Percentiles rank a stretch among this genome's conserved stretches.
Evolutionary conservation across 163 green algal species (phyloP).

Genomic region (Scenedesmus sp.): DNA sequence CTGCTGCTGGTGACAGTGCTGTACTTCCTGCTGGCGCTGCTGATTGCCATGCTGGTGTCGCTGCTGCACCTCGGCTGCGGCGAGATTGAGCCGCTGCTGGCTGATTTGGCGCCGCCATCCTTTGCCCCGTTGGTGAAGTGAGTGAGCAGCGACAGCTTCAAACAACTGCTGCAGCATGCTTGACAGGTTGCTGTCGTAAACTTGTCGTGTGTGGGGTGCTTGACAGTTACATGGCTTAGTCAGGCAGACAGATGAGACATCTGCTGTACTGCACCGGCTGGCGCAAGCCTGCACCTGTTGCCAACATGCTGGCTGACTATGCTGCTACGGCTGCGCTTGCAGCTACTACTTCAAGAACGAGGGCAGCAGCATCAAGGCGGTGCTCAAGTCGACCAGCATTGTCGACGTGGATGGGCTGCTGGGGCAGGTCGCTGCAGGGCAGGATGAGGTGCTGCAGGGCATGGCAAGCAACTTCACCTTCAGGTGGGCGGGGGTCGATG

Average conservation of each 20-base stretch:
- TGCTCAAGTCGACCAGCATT: constrained; percentile 52
- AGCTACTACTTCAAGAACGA: constrained; percentile 58
- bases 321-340: neutral
- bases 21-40: constrained; percentile 52
- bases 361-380: constrained; percentile 32
- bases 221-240: neutral
- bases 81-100: constrained; percentile 44
- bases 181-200: no score
- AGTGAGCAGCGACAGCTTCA: neutral
- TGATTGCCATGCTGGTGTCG: constrained; percentile 51
- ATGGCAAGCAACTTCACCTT: constrained; percentile 39
- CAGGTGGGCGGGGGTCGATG: neutral
- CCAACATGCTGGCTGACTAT: neutral
- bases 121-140: constrained; percentile 31
- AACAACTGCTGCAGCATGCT: neutral
- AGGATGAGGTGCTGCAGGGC: neutral
- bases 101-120: constrained; percentile 13
- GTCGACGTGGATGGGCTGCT: constrained; percentile 55
- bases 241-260: neutral
- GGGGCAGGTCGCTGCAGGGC: constrained; percentile 74
- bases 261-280: neutral
- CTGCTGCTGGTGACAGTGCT: constrained; percentile 37
- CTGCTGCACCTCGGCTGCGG: constrained; percentile 51
- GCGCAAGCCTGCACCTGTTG: neutral
- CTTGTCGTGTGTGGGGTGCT: no score